Base-by-base conservation (phyloP, 768 basidiomycete genomes). In the Pulveroboletus sp. region DNA sequence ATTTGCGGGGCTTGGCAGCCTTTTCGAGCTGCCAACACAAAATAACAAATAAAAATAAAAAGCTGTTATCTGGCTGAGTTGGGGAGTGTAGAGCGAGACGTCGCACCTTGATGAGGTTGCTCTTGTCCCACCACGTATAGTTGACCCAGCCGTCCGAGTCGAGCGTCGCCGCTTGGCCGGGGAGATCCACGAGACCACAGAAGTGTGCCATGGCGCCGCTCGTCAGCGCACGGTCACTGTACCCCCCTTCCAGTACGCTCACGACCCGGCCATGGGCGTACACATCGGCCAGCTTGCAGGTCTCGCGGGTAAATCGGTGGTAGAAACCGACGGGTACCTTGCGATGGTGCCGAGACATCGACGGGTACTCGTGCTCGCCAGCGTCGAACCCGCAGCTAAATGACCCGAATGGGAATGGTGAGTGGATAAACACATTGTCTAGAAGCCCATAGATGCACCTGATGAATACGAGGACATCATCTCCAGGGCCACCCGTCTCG, bases 201-300 rank as follows among this genome's bases (percentile, higher is more conserved):
- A 95, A 66, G 63, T 93, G 88, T 0, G 92, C 88, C 79, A 93
- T 81, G 0, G 85, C 77, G 0, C 88, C 95, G 54, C 89, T 93
- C 6, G 74, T 82, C 49, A 99, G 73, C 0, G 95, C 93, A 7
- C 86, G 78, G 64, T 97, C 93, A 58, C 89, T 91, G 62, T 97
- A 97, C 1, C 94, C 95, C 1, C 95, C 95, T 69, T 99, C 95
- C 1, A 99, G 80, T 0, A 97, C 89, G 57, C 91, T 93, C 35
- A 98, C 75, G 6, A 95, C 58, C 36, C 83, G 77, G 0, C 93
- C 91, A 1, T 65, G 60, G 0, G 89, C 82, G 56, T 83, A 83
- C 40, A 66, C 55, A 26, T 86, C 76, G 7, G 87, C 84, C 49
- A 99, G 77, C 0, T 58, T 63, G 47, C 79, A 73, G 0, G 82